These are phyloP conservation scores for cucumber (Cucumis sativus) DNA, from an alignment of 306 rosid species.

Conservation along the genomic window Cucumber_9930_V3 NC_026661.2:3399501-3400000, in stretches of 20 bases:
- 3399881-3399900: slow-evolving; percentile 96
- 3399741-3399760: slow-evolving; percentile 74
- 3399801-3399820: slow-evolving; percentile 72
- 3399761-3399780: slow-evolving; percentile 74
- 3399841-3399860: slow-evolving; percentile 80
- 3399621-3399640: slow-evolving; percentile 38
- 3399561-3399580: neutral
- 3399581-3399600: neutral
- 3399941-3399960: slow-evolving; percentile 94
- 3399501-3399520: slow-evolving; percentile 10
- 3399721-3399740: slow-evolving; percentile 97
- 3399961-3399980: slow-evolving; percentile 76
- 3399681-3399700: slow-evolving; percentile 65
- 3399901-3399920: slow-evolving; percentile 89
- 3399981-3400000: slow-evolving; percentile 69
- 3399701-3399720: slow-evolving; percentile 92
- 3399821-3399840: slow-evolving; percentile 98
- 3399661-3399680: neutral
- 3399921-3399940: slow-evolving; percentile 92
- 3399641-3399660: slow-evolving; percentile 35
- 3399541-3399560: slow-evolving; percentile 2
- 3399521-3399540: slow-evolving; percentile 17
- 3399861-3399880: slow-evolving; percentile 88
- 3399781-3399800: slow-evolving; percentile 73
- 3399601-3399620: slow-evolving; percentile 39